phyloP scores from a whole-genome alignment of 2,329 filamentous ascomycete species.

The Colletotrichum sp. region DNA sequence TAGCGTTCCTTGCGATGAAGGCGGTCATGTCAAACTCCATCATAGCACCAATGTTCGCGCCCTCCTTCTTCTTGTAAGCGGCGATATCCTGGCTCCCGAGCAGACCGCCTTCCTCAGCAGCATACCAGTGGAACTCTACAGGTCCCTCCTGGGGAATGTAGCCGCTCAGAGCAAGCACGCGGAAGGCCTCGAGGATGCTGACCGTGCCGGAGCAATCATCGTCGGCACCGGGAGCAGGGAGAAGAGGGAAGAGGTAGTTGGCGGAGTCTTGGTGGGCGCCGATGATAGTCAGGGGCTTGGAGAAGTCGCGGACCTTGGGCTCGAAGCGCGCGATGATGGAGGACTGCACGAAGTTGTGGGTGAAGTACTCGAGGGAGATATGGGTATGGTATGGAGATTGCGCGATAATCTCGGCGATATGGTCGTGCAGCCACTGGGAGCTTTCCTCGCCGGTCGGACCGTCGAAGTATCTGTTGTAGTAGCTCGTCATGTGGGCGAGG shows the following conservation, averaged over 20 bases:
- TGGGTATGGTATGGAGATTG: conserved; percentile 37
- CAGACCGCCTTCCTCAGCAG: conserved; percentile 78
- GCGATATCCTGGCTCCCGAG: conserved; percentile 68
- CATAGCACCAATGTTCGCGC: conserved; percentile 73
- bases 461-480: conserved; percentile 64
- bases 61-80: conserved; percentile 65
- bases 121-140: conserved; percentile 81
- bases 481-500: conserved; percentile 65
- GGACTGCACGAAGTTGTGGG: conserved; percentile 72
- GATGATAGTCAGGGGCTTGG: conserved; percentile 53
- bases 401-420: conserved; percentile 38
- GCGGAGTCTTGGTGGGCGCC: conserved; percentile 78
- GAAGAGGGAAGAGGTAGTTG: conserved; percentile 72
- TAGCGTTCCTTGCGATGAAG: conserved; percentile 39
- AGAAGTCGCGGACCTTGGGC: conserved; percentile 38
- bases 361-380: conserved; percentile 56
- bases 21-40: conserved; percentile 61
- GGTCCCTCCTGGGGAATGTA: conserved; percentile 40
- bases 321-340: conserved; percentile 74
- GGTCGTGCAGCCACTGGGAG: conserved; percentile 38
- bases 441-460: conserved; percentile 35
- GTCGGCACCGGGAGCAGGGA: conserved; percentile 75
- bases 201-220: conserved; percentile 77
- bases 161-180: conserved; percentile 61
- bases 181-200: conserved; percentile 75